These are phyloP conservation scores for Pulveroboletus sp. DNA, from an alignment of 768 basidiomycete genomes.

Conservation along the genomic window DNA sequence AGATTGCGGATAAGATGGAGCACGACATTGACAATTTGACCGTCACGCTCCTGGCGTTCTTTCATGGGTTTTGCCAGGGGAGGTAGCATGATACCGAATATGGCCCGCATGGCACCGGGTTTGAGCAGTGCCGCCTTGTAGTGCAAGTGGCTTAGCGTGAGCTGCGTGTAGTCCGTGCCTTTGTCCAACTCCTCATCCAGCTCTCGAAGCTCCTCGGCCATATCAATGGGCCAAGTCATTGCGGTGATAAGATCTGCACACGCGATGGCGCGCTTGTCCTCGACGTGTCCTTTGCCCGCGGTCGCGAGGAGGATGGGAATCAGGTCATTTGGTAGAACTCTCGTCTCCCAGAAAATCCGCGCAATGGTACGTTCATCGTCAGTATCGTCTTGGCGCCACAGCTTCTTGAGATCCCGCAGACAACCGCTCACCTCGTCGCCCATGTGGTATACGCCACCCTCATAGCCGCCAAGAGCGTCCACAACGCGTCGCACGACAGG, in stretches of 20 bases:
- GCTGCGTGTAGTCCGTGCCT: conserved; percentile 84
- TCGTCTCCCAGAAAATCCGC: conserved; percentile 86
- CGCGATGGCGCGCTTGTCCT: conserved; percentile 78
- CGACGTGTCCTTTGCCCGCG: conserved; percentile 69
- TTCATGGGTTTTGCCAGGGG: conserved; percentile 64
- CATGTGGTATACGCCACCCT: conserved; percentile 61
- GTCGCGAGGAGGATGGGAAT: conserved; percentile 80
- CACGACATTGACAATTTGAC: conserved; percentile 82
- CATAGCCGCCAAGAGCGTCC: conserved; percentile 74
- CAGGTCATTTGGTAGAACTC: conserved; percentile 81
- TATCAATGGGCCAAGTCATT: conserved; percentile 98
- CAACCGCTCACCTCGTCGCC: conserved; percentile 82
- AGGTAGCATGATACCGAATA: conserved; percentile 74
- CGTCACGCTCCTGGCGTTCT: conserved; percentile 75
- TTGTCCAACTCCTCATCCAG: conserved; percentile 75
- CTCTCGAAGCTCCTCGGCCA: conserved; percentile 91
- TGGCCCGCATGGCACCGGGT: conserved; percentile 62
- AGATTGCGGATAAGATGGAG: conserved; percentile 90
- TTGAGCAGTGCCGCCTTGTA: conserved; percentile 78
- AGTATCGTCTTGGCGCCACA: conserved; percentile 94
- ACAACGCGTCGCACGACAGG: conserved; percentile 72
- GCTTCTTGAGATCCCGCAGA: conserved; percentile 88
- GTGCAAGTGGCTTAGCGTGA: conserved; percentile 72
- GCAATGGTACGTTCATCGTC: conserved; percentile 97
- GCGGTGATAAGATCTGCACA: conserved; percentile 89